Conservation (phyloP, 192 early-diverging fungal genomes). For the Phycomyces blakesleeanus region DNA sequence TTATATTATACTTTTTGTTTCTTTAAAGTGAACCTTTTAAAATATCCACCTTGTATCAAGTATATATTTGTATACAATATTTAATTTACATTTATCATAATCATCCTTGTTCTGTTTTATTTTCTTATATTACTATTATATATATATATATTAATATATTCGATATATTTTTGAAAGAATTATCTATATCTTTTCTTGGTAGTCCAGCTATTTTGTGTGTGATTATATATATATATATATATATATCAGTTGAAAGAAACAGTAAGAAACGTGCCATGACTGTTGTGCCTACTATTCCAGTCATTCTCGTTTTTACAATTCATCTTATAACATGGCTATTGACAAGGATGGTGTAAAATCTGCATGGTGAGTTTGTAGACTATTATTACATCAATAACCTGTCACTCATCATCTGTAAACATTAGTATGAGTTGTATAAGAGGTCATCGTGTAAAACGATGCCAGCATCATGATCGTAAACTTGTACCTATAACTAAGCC, state of each 20-base stretch:
- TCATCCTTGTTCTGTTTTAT: too few relatives aligned
- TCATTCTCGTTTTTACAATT: background rate
- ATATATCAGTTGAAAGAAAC: background rate
- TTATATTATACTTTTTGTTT: too few relatives aligned
- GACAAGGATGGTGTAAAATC: slow-evolving; percentile 37
- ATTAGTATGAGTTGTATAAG: slow-evolving; percentile 51
- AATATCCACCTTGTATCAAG: too few relatives aligned
- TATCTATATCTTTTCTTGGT: too few relatives aligned
- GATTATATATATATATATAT: background rate
- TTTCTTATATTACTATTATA: background rate
- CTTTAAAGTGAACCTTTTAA: too few relatives aligned
- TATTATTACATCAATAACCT: background rate
- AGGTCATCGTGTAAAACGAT: slow-evolving; percentile 53
- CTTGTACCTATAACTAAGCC: slow-evolving; percentile 61
- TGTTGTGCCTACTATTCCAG: background rate
- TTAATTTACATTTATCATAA: too few relatives aligned
- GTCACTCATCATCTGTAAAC: background rate
- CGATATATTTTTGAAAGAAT: too few relatives aligned
- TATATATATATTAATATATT: background rate
- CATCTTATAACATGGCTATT: slow-evolving; percentile 29
- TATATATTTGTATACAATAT: too few relatives aligned
- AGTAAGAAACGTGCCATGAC: background rate
- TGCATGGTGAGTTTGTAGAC: slow-evolving; percentile 32
- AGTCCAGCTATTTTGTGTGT: background rate
- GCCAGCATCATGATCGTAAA: slow-evolving; percentile 52